Evolutionary conservation across 768 basidiomycete species (phyloP), one percentile per base, ranked within the genome.

Genomic region (Termitomyces sp.): DNA sequence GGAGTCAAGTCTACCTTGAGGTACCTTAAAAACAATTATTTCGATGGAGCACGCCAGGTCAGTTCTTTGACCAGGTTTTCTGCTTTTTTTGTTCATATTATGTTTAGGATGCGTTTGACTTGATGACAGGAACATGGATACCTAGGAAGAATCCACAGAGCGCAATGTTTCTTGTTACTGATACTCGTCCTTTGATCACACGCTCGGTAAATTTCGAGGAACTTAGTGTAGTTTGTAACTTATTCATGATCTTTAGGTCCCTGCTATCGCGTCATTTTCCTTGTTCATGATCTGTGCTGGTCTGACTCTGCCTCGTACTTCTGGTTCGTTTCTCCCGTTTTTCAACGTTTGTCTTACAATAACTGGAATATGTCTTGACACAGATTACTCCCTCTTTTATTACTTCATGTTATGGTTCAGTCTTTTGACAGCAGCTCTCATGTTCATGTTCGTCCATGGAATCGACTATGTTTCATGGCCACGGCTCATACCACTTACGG

Each of bases 381-480:
- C 67, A 95, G 94, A 91, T 63, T 90, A 92, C 62, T 92, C 93
- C 13, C 80, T 95, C 42, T 75, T 84, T 59, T 94, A 91, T 67
- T 94, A 94, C 71, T 87, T 91, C 72, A 66, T 88, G 65, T 76
- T 97, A 43, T 94, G 94, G 90, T 77, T 90, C 65, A 64, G 78
- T 33, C 67, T 94, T 45, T 73, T 92, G 46, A 68, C 79, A 35
- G 62, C 84, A 53, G 79, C 93, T 13, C 72, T 88, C 58, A 63
- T 75, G 46, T 94, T 90, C 73, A 93, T 98, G 62, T 62, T 87
- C 65, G 70, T 82, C n/a, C 82, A 96, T 71, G 96, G 95, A 38
- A 86, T 95, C 62, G 91, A 94, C 60, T 99, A 97, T 68, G 96
- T 99, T 55, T 83, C 90, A 16, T 98, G 94, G 92, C 97, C 97